Conservation (phyloP, 176 grass and related monocot genomes). For the Poa annua region DNA sequence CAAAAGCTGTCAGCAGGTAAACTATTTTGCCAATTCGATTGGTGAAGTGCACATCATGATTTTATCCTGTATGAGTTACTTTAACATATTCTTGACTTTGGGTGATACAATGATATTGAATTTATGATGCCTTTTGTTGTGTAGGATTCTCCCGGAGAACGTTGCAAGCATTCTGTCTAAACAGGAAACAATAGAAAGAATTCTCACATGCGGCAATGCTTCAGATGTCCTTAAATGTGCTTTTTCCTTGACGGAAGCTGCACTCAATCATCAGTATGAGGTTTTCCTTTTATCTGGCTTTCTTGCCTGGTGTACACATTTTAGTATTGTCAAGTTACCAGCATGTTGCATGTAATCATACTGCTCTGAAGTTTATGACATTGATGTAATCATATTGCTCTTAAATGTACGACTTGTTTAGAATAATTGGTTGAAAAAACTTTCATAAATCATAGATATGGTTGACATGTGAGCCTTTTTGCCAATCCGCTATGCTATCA, state of each 20-base stretch:
- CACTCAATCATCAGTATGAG: constrained; percentile 80
- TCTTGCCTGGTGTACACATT: neutral
- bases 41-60: constrained; percentile 18
- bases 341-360: constrained; percentile 11
- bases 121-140: constrained; percentile 40
- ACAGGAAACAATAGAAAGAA: constrained; percentile 51
- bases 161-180: constrained; percentile 62
- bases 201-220: constrained; percentile 55
- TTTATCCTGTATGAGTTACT: constrained; percentile 33
- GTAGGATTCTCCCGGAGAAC: constrained; percentile 65
- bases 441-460: neutral
- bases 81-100: neutral
- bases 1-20: constrained; percentile 63
- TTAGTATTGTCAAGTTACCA: neutral
- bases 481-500: neutral
- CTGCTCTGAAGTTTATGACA: neutral
- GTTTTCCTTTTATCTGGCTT: constrained; percentile 58
- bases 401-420: constrained; percentile 9
- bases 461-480: constrained; percentile 19
- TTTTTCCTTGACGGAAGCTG: constrained; percentile 69
- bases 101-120: constrained; percentile 14
- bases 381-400: constrained; percentile 8
- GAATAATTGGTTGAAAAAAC: constrained; percentile 20
- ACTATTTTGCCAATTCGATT: constrained; percentile 38
- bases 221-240: constrained; percentile 72